Conservation (phyloP, 352 stramenopile genomes). For the Aphanomyces euteiches region DNA sequence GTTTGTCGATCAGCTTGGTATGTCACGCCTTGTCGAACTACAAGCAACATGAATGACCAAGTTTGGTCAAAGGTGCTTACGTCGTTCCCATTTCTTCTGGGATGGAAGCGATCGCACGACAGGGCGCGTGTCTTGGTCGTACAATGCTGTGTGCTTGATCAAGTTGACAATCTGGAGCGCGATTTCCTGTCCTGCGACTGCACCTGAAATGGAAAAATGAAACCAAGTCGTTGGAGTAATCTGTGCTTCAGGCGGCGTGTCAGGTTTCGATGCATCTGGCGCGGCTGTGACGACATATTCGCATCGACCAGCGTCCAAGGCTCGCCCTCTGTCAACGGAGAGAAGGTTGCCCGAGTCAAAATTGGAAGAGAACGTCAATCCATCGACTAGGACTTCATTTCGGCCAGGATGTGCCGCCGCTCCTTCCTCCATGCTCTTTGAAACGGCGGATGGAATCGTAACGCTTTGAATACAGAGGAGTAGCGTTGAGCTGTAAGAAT, state of each 20-base stretch:
- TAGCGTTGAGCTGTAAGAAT: no score
- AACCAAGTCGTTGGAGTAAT: constrained; percentile 52
- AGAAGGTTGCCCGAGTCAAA: constrained; percentile 45
- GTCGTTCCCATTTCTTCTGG: constrained; percentile 32
- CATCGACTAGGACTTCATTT: constrained; percentile 30
- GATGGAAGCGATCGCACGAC: constrained; percentile 39
- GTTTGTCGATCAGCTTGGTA: constrained; percentile 18
- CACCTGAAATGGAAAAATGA: constrained; percentile 35
- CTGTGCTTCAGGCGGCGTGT: constrained; percentile 42
- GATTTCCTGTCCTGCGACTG: constrained; percentile 26
- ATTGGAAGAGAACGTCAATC: constrained; percentile 38
- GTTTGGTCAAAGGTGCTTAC: background rate
- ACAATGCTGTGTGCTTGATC: constrained; percentile 44
- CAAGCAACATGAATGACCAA: background rate
- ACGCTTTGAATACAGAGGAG: background rate
- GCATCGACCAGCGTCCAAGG: constrained; percentile 16
- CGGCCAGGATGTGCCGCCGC: background rate
- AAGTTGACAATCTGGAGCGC: constrained; percentile 41
- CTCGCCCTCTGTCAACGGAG: constrained; percentile 20
- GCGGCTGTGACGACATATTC: constrained; percentile 36
- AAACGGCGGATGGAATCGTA: background rate
- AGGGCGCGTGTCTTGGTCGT: constrained; percentile 35
- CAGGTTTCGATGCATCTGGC: constrained; percentile 29
- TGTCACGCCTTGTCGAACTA: constrained; percentile 12
- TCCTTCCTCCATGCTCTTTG: background rate